Evolutionary conservation across 2,329 filamentous ascomycete genomes (phyloP).

Genomic region (Colletotrichum sansevieriae): DNA sequence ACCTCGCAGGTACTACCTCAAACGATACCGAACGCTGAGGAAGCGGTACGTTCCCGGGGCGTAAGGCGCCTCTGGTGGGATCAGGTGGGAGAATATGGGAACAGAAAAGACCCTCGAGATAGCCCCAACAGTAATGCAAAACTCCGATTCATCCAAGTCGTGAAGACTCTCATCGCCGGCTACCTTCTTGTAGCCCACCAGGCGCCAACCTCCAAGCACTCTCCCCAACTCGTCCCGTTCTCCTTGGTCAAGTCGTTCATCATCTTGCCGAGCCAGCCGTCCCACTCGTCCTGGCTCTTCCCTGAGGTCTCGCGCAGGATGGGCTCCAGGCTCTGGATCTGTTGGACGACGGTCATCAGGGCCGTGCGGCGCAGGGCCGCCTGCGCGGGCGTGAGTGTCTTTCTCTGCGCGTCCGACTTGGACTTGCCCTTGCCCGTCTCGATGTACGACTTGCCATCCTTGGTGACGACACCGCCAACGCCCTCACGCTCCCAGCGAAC

Average conservation of each 20-base stretch:
- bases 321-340: slow-evolving; percentile 88
- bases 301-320: slow-evolving; percentile 84
- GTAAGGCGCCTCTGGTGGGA: neutral
- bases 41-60: slow-evolving; percentile 74
- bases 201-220: slow-evolving; percentile 88
- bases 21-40: slow-evolving; percentile 87
- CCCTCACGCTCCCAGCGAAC: slow-evolving; percentile 89
- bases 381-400: slow-evolving; percentile 75
- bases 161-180: slow-evolving; percentile 17
- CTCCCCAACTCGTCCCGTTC: slow-evolving; percentile 82
- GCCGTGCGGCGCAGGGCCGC: slow-evolving; percentile 82
- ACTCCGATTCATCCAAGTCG: slow-evolving; percentile 29
- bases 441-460: slow-evolving; percentile 71
- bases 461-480: slow-evolving; percentile 72
- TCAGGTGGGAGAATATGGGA: neutral
- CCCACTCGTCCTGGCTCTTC: slow-evolving; percentile 93
- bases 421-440: slow-evolving; percentile 61
- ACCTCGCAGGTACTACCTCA: slow-evolving; percentile 83
- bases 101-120: neutral
- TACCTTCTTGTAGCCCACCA: slow-evolving; percentile 85
- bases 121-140: slow-evolving; percentile 30
- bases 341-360: slow-evolving; percentile 83
- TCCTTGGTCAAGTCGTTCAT: slow-evolving; percentile 86
- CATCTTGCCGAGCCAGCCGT: slow-evolving; percentile 89
- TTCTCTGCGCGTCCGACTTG: slow-evolving; percentile 54